Base-by-base conservation (phyloP, 2,329 filamentous ascomycete species). In the Claviceps cyperi region DNA sequence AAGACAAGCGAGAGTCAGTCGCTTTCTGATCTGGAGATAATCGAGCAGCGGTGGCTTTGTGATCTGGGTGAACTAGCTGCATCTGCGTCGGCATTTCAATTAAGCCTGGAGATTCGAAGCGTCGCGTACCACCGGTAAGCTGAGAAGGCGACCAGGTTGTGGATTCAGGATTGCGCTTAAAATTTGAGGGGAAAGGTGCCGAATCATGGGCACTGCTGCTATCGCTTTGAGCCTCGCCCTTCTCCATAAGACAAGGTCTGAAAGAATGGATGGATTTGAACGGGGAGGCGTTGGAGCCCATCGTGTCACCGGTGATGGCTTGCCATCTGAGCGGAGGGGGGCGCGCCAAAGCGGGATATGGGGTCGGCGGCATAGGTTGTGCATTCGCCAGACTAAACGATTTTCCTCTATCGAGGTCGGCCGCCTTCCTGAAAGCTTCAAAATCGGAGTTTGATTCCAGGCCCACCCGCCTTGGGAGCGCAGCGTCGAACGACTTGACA, bases 381-480 rank as follows among this genome's bases (percentile, higher is more conserved):
- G 71, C 58, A 44, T 67, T 63, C 51, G 69, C 65, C 8, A 83
- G 64, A 36, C 63, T 78, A 39, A 66, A 66, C 0, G 67, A 61
- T 45, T 64, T 70, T 46, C 69, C 66, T 43, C 69, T 67, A 56
- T 81, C 82, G 37, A 77, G 72, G 59, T 90, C 85, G n/a, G 80
- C 77, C 59, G 88, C 83, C 55, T 75, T 79, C 57, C 75, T 76
- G 62, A 94, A 91, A 2, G 84, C 83, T 62, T 91, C 86, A 55
- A 85, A 91, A n/a, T 89, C 83, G 6, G 84, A 78, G 58, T 90
- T 89, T 36, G 83, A 79, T 58, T 91, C 84, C 47, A 87, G 69
- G 0, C 86, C 77, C 6, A 88, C 69, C 55, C 82, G 76, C 54
- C 80, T 80, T 2, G 86, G 85, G 8, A 85, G 76, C 2, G 78